phyloP scores from a whole-genome alignment of 805 yeast species.

The Hanseniaspora nectarophila region DNA sequence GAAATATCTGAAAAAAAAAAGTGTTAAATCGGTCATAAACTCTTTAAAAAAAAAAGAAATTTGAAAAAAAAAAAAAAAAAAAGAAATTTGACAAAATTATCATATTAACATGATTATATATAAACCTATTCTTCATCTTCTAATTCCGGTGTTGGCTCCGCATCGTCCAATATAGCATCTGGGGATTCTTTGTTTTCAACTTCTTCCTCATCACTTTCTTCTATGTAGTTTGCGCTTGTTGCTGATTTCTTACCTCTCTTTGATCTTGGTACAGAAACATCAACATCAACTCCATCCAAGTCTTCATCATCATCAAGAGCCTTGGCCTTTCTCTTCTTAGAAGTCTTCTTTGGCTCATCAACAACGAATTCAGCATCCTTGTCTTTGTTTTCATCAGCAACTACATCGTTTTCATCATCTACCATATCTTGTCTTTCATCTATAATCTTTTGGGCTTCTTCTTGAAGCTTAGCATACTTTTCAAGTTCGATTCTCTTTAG shows the following conservation, averaged over 20 bases:
- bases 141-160: conserved; percentile 19
- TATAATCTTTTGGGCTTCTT: conserved; percentile 47
- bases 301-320: conserved; percentile 35
- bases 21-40: too few species aligned
- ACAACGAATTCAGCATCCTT: conserved; percentile 27
- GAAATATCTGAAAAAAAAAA: neutral
- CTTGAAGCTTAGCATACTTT: conserved; percentile 41
- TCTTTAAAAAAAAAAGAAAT: neutral
- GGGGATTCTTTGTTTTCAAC: conserved; percentile 17
- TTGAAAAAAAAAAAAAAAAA: too few species aligned
- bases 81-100: too few species aligned
- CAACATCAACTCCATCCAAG: conserved; percentile 19
- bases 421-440: conserved; percentile 38
- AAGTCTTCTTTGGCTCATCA: conserved; percentile 25
- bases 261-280: conserved; percentile 18
- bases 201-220: conserved; percentile 33
- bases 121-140: conserved; percentile 16
- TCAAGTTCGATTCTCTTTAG: conserved; percentile 39
- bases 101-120: conserved; percentile 16
- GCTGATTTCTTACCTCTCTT: conserved; percentile 24
- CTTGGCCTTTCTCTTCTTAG: conserved; percentile 32
- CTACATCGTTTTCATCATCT: conserved; percentile 33
- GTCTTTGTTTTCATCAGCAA: conserved; percentile 29
- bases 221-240: conserved; percentile 32
- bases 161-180: conserved; percentile 14